Evolutionary conservation across 768 basidiomycete species (phyloP), one percentile per base, ranked within the genome.

Genomic region (Lanmaoa pseudosensibilis): DNA sequence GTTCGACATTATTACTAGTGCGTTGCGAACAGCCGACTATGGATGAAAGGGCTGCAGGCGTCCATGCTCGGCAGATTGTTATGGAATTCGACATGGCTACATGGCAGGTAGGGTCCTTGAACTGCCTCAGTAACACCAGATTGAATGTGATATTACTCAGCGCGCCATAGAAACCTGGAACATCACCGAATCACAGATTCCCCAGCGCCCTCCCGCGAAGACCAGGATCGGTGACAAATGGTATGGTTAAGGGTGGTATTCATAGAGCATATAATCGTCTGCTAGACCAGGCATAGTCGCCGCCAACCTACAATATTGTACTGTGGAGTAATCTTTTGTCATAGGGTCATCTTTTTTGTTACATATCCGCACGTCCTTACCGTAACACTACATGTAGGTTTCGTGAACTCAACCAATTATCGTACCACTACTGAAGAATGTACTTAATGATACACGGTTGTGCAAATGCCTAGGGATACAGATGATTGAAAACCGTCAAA

Each of bases 81-180:
- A 78, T 97, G 60, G 94, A 98, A 70, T 86, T 98, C 63, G 94
- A 96, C 62, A 87, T 90, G 84, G 81, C 84, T 4, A 87, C 88
- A 0, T 99, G 95, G 95, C 74, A 80, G 82, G 95, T 94, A 60
- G 47, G 21, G 11, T 33, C 80, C 69, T 15, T 41, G 54, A 44
- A 43, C 50, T 19, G 11, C 19, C 36, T 30, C 12, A 6, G 11
- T 9, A 18, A 23, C 30, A 30, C 12, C 21, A 30, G 5, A 34
- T 52, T 57, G 52, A 36, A 41, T 21, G 12, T 32, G 25, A 30
- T 13, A 15, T 49, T 32, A 27, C 43, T 34, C 65, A 96, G 94
- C 83, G 87, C 12, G 94, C 96, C 9, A 97, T 92, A 63, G 83
- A 93, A 58, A 81, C 89, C 0, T 97, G 94, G 74, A 74, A 90